phyloP scores from a whole-genome alignment of 1,139 yeast genomes.

The Schizosaccharomyces versatilis region DNA sequence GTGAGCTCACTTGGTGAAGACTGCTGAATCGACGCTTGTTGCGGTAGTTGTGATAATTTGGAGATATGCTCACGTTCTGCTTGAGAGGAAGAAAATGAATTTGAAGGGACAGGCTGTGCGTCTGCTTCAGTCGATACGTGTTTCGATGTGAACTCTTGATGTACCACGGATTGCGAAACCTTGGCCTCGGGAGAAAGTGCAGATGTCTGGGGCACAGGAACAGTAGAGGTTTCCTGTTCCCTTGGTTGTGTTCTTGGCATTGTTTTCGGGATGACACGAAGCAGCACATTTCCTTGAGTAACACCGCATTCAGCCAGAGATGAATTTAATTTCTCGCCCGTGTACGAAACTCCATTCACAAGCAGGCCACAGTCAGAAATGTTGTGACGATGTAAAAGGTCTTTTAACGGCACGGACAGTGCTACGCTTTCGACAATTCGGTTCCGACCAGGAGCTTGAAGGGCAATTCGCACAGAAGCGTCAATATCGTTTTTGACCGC shows the following conservation, averaged over 20 bases:
- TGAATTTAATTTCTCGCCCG: neutral
- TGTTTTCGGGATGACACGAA: neutral
- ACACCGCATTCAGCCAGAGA: neutral
- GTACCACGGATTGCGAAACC: too few relatives aligned
- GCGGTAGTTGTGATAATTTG: too few relatives aligned
- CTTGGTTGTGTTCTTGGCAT: neutral
- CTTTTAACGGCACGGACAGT: neutral
- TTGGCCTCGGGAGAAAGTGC: too few relatives aligned
- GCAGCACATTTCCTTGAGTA: neutral
- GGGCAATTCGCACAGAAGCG: neutral
- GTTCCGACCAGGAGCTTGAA: neutral
- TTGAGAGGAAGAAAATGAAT: too few relatives aligned
- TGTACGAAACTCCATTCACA: neutral
- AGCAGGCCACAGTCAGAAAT: neutral
- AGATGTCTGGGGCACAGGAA: too few relatives aligned
- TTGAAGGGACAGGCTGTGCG: too few relatives aligned
- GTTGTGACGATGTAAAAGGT: neutral
- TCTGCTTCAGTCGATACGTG: too few relatives aligned
- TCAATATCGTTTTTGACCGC: neutral
- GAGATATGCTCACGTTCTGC: too few relatives aligned
- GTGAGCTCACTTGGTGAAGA: too few relatives aligned
- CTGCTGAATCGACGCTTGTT: too few relatives aligned
- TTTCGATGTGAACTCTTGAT: too few relatives aligned
- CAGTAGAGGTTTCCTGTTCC: neutral
- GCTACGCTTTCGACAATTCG: neutral